Evolutionary conservation across 23 red algal species (phyloP), one percentile per base, ranked within the genome.

Genomic region (Gracilaria gracilis): DNA sequence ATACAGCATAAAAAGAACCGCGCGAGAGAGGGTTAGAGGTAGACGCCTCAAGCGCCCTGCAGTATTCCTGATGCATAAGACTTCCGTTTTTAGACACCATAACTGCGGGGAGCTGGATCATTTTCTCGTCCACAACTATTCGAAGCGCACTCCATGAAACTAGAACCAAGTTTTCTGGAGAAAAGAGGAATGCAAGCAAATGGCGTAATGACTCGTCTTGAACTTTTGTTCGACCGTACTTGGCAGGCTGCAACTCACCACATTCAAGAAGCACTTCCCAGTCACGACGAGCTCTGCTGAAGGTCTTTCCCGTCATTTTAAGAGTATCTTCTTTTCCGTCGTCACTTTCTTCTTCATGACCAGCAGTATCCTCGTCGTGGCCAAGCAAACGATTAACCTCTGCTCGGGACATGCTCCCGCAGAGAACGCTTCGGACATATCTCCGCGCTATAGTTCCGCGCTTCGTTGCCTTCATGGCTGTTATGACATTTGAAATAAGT

Each of bases 351-450:
- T 50, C 81, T 48, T 74, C 84, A 57, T 74, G 50, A 2, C 38
- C 65, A 17, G 33, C 67, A 0, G 84, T 67, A 46, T 62, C 58
- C 29, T 61, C 58, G 46, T 82, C 58, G 23, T 87, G 62, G 6
- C 67, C 84, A 37, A 87, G 69, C 84, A 87, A 75, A 23, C 69
- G 62, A 61, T 87, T 87, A 36, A 87, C 84, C 36, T 87, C 84
- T 28, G 84, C 61, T 15, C 64, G 67, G 17, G 84, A 73, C 84
- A 87, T 87, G 39, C 62, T 75, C 16, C 84, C 84, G 17, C 84
- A 87, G 16, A 87, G 54, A 53, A 87, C 67, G 53, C 66, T 75
- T 23, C 84, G 40, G 66, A 87, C 53, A 24, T 87, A 87, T 32
- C 67, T 87, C 9, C 67, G 84, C 25, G 84, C 84, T 33, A 87